Evolutionary conservation across 176 grass and related monocot species (phyloP), one percentile per base, ranked within the genome.

Genomic region (Leersia perrieri): DNA sequence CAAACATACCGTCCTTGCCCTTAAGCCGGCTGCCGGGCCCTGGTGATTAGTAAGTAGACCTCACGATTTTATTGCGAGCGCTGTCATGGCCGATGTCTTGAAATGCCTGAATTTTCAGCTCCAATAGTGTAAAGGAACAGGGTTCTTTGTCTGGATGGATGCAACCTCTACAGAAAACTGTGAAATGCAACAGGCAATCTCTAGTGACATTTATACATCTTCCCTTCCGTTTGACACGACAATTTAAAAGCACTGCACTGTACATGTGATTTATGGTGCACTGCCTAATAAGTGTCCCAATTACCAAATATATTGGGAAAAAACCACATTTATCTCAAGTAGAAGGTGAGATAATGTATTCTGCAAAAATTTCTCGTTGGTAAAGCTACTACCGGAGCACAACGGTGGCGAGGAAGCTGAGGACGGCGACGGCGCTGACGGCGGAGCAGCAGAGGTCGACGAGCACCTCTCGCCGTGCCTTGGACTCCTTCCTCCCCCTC

Each of bases 381-480:
- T 22, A 22, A 15, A 16, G 14, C 15, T 45, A 49, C 76, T 86
- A 91, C 7, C 89, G 33, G 11, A 83, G 62, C 47, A 75, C 63
- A n/a, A 85, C 77, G 73, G 63, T 14, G 22, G 78, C 49, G 49
- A 88, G 42, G 79, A 88, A 85, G 60, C 78, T 72, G 49, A 92
- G 23, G 10, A 92, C 87, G 60, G 86, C 86, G 25, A 84, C 82
- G 74, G 82, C 90, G 74, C 90, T 84, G 49, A 88, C 74, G 33
- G 90, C 82, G 22, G 78, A 82, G 74, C 90, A 92, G 78, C 86
- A 77, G 5, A 92, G 61, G 33, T 92, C 86, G 53, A 92, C 68
- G 62, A 79, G 60, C 41, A 88, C 45, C 78, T 92, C 90, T 34
- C 76, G 41, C 63, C 79, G 71, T 3, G 86, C 82, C 82, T 84